Evolutionary conservation across 2,329 filamentous ascomycete species (phyloP), one percentile per base, ranked within the genome.

Genomic region (Epichloe elymi): DNA sequence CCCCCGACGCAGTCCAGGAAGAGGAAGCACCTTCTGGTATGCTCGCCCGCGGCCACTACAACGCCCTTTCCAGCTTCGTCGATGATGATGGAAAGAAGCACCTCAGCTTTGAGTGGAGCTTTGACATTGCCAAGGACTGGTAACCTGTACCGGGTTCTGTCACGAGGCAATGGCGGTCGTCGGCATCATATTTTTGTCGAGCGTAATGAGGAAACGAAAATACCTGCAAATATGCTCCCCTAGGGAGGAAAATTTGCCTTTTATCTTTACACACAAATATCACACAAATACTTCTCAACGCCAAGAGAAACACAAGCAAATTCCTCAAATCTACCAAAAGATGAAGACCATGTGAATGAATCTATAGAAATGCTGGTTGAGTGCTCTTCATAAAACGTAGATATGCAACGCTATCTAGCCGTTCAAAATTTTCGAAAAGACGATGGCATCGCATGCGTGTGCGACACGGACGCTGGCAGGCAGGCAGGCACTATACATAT

Each of bases 111-210:
- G 86, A 95, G 63, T 98, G 93, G 93, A 82, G 84, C 55, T 97
- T 98, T 63, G 86, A 96, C 65, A 95, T 98, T 67, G 79, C 85
- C 71, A 98, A 97, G 79, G 88, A 95, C 67, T 97, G 93, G 93
- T 87, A 82, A 55, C 11, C 17, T 35, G 14, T 59, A 60, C 33
- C 42, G 15, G 14, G 39, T 23, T 26, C 17, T 43, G 30, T 49
- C 39, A 19, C 39, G 12, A 38, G 36, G n/a, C 38, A 35, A 43
- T 20, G 19, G 26, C 14, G 19, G 15, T 19, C 30, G 41, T 51
- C 30, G 43, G 42, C 51, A 52, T 43, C 33, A 17, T 43, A 17
- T 46, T 30, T 50, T 53, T 54, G 52, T 50, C 51, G 37, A 51
- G 55, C 51, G 49, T 57, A 45, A 59, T 40, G 58, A 57, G 51